Base-by-base conservation (phyloP, 306 rosid species). In the Glycine tomentella region DNA sequence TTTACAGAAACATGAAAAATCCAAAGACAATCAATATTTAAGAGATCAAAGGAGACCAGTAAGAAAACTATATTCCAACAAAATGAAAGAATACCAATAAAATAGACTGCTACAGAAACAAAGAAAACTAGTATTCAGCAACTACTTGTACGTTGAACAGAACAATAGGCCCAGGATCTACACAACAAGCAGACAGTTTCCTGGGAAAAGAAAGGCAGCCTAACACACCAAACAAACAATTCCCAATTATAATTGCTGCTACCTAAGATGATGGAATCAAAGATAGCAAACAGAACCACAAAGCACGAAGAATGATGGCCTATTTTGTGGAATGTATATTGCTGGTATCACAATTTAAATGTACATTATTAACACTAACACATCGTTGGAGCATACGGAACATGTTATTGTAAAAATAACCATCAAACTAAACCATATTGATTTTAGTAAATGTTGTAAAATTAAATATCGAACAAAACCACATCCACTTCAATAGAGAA, bases 401-500 rank as follows among this genome's bases (percentile, higher is more conserved):
- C 58, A 66, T 58, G 13, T 20, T 15, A 66, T 25, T 15, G 12
- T 4, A 33, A 34, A 72, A 14, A 4, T 6, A 33, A 77, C 65
- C 3, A 44, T 48, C 63, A 15, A 49, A 42, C 20, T 52, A 17
- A 61, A 68, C 25, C 64, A 59, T 31, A 25, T 49, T 55, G 17
- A 38, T 34, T 46, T 53, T 40, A 36, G 20, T 0, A 20, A 20
- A 20, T 20, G 20, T 20, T 20, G 34, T 67, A 15, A 9, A 48
- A 25, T 9, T 45, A 17, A 81, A 48, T 13, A 71, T 66, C 76
- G 40, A 57, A 68, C 63, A 76, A 48, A 83, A 63, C 45, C 86
- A 56, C 55, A 49, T 34, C 65, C 36, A 57, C 15, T 44, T 33
- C 33, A 34, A 17, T 64, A 15, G 13, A 34, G 31, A 49, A 25